Evolutionary conservation across 2,329 filamentous ascomycete species (phyloP), one percentile per base, ranked within the genome.

Genomic region (Alternaria gaisen): DNA sequence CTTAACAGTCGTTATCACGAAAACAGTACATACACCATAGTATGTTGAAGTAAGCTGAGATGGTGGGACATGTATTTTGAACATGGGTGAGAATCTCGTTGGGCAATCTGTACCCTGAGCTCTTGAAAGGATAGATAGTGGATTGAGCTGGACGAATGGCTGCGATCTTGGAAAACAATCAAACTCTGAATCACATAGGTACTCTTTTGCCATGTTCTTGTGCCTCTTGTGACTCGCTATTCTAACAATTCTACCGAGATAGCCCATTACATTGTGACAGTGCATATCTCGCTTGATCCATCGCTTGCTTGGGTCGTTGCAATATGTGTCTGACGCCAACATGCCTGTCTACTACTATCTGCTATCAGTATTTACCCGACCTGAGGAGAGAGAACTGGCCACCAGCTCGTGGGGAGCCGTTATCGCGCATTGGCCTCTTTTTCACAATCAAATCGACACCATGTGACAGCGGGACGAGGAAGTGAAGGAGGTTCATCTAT

Each of bases 91-190:
- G 46, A 61, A 64, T 63, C 57, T 66, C 34, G 47, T 57, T 59
- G 53, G 60, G 54, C 30, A 46, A 61, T 58, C 42, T 61, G 28
- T 30, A 41, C 47, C 54, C 38, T 34, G 55, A 65, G 58, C 60
- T 63, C 58, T 48, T 48, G 42, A 54, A 44, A 57, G 53, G 41
- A 38, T 62, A 66, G 59, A 58, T 63, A 62, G 65, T 53, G 47
- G 52, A 42, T 67, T 66, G 52, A 58, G 58, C 63, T 61, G 54
- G 47, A 58, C 36, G 41, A 58, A 56, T 38, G 58, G 54, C 56
- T 61, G 46, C 63, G 59, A 64, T 66, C 57, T 61, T 61, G 50
- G 50, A 63, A 53, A 68, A 53, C 24, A 64, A 41, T 34, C 46
- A 52, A 51, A 58, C 51, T 54, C 53, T 52, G 32, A 32, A 58